Evolutionary conservation across 257 asterid genomes (phyloP).

Genomic region (Solanum sejunctum): DNA sequence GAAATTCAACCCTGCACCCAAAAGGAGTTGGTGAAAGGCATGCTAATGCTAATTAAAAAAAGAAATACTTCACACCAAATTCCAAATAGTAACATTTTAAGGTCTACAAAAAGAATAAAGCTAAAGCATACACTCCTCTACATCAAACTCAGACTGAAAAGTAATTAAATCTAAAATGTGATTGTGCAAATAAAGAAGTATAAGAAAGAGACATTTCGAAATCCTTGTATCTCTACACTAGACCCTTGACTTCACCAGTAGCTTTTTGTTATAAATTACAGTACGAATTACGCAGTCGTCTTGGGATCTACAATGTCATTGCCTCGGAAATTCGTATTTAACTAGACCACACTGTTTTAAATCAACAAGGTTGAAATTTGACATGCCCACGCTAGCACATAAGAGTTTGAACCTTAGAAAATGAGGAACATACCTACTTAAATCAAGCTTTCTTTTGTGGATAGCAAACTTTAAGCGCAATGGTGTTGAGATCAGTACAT

Average conservation of each 20-base stretch:
- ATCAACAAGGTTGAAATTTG: not conserved
- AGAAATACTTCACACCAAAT: not conserved
- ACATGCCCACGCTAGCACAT: not conserved
- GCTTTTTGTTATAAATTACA: not conserved
- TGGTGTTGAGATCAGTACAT: constrained; percentile 87
- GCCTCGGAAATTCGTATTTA: not conserved
- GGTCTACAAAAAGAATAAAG: not conserved
- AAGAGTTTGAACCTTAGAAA: not conserved
- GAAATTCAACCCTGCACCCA: constrained; percentile 66
- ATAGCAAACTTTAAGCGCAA: constrained; percentile 57
- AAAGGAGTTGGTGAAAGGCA: not conserved
- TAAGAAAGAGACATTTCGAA: not conserved
- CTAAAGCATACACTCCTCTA: not conserved
- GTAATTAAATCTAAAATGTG: not conserved
- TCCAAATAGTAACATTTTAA: not conserved
- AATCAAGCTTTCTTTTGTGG: constrained; percentile 75
- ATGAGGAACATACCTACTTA: constrained; percentile 57
- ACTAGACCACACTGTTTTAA: not conserved
- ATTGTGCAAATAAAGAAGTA: not conserved
- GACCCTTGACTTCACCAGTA: not conserved
- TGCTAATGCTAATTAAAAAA: not conserved
- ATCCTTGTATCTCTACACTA: not conserved
- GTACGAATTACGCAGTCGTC: not conserved
- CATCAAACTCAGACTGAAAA: not conserved
- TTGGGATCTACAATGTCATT: not conserved